Percentiles rank a stretch among this genome's conserved stretches.
Evolutionary conservation across 2,329 filamentous ascomycete genomes (phyloP).

Genomic region (Cercospora berteroae): DNA sequence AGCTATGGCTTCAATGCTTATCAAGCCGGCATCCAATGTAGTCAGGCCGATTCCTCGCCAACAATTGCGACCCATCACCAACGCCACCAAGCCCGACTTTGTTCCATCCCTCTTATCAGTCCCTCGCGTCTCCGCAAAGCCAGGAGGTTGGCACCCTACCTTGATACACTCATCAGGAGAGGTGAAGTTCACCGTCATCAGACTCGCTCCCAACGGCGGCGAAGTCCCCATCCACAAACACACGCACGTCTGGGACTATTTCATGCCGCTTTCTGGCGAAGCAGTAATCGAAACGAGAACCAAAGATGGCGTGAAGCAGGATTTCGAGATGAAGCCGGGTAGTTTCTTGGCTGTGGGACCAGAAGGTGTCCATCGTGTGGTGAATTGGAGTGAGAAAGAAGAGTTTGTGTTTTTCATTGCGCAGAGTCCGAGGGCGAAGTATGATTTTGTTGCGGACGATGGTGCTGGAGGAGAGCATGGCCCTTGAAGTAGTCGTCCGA

Average conservation of each 20-base stretch:
- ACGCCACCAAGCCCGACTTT: conserved; percentile 14
- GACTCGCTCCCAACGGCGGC: conserved; percentile 7
- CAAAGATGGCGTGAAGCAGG: conserved; percentile 19
- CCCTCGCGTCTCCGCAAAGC: conserved; percentile 8
- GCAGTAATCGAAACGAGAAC: conserved; percentile 16
- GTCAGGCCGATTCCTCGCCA: not conserved
- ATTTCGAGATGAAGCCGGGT: conserved; percentile 19
- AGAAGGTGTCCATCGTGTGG: conserved; percentile 21
- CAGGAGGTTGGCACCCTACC: conserved; percentile 20
- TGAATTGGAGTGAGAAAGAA: conserved; percentile 15
- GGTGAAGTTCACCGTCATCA: conserved; percentile 20
- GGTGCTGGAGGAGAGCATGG: not conserved
- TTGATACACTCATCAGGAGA: conserved; percentile 21
- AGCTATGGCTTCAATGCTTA: not conserved
- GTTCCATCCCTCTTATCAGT: conserved; percentile 9
- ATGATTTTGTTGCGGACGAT: conserved; percentile 14
- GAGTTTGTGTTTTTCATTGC: conserved; percentile 19
- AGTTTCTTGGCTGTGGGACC: conserved; percentile 18
- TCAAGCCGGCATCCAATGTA: not conserved
- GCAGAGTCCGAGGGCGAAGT: conserved; percentile 18
- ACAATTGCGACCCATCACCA: conserved; percentile 2
- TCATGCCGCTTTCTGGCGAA: conserved; percentile 6
- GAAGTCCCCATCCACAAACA: conserved; percentile 12
- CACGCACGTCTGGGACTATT: not conserved
- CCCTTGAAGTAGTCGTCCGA: not conserved